Conservation (phyloP, 495 filamentous ascomycete species). For the Hypoxylon trugodes region DNA sequence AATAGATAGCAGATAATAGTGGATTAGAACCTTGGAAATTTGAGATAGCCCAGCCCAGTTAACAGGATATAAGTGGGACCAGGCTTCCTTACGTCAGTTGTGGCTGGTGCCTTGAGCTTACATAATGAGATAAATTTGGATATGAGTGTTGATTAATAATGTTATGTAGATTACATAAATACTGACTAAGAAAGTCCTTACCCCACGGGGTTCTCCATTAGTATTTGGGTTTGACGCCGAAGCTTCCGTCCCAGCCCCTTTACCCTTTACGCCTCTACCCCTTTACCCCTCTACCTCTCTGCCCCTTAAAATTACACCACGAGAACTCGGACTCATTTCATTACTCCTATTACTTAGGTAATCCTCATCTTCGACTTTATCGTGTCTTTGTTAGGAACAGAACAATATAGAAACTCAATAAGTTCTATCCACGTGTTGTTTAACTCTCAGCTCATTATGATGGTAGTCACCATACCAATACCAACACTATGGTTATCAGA, state of each 20-base stretch:
- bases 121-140: not conserved
- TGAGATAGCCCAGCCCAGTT: too few species aligned
- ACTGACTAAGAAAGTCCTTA: not conserved
- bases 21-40: not conserved
- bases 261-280: not conserved
- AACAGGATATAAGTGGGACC: not conserved
- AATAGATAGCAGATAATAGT: not conserved
- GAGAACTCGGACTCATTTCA: too few species aligned
- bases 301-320: too few species aligned
- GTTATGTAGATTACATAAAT: not conserved
- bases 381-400: too few species aligned
- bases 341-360: too few species aligned
- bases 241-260: not conserved
- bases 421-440: too few species aligned
- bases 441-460: too few species aligned
- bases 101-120: not conserved
- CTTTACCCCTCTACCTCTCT: too few species aligned
- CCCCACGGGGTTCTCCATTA: constrained; percentile 18
- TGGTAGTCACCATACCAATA: too few species aligned
- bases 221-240: constrained; percentile 7
- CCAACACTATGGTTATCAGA: not conserved
- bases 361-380: too few species aligned
- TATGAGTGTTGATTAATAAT: not conserved
- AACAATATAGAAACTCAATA: too few species aligned
- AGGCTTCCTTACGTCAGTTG: constrained; percentile 3